Percentiles rank a stretch among this genome's conserved stretches.
Evolutionary conservation across 2,329 filamentous ascomycete species (phyloP).

Genomic region (Pleomassaria siparia): DNA sequence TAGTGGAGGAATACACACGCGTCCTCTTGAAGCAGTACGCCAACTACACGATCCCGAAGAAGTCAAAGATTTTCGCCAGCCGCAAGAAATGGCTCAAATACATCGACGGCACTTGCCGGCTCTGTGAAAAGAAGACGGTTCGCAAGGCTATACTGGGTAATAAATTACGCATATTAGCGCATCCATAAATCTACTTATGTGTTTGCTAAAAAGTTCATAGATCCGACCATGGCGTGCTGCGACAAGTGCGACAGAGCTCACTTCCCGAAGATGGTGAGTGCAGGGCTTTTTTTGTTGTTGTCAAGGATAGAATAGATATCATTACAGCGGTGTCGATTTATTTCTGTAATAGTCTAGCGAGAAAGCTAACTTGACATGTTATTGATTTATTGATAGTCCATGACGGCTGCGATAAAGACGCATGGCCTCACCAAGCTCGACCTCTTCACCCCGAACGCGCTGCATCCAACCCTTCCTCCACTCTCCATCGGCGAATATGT

Average conservation of each 20-base stretch:
- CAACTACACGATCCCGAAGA: slow-evolving; percentile 13
- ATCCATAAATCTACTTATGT: too few relatives aligned
- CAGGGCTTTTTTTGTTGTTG: too few relatives aligned
- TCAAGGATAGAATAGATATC: too few relatives aligned
- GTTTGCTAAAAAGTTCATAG: too few relatives aligned
- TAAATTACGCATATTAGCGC: too few relatives aligned
- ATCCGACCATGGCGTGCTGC: slow-evolving; percentile 27
- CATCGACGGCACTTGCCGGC: slow-evolving; percentile 25
- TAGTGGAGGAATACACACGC: slow-evolving; percentile 35
- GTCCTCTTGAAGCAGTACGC: slow-evolving; percentile 25
- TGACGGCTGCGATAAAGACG: slow-evolving; percentile 25
- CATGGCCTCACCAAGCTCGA: slow-evolving; percentile 33
- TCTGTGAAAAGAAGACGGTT: slow-evolving; percentile 28
- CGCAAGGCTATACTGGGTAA: slow-evolving; percentile 27
- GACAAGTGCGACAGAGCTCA: slow-evolving; percentile 24
- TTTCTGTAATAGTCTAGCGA: too few relatives aligned
- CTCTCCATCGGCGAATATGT: slow-evolving; percentile 21
- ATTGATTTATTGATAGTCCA: slow-evolving; percentile 30
- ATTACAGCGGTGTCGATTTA: too few relatives aligned
- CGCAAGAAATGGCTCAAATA: slow-evolving; percentile 26
- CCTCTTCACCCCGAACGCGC: slow-evolving; percentile 32
- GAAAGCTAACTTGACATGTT: neutral
- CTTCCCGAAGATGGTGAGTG: slow-evolving; percentile 33
- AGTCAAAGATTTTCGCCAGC: slow-evolving; percentile 12
- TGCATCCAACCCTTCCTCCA: slow-evolving; percentile 27